Evolutionary conservation across 164 flowering plant genomes (phyloP), one percentile per base, ranked within the genome.

Genomic region (Tinospora cordifolia): DNA sequence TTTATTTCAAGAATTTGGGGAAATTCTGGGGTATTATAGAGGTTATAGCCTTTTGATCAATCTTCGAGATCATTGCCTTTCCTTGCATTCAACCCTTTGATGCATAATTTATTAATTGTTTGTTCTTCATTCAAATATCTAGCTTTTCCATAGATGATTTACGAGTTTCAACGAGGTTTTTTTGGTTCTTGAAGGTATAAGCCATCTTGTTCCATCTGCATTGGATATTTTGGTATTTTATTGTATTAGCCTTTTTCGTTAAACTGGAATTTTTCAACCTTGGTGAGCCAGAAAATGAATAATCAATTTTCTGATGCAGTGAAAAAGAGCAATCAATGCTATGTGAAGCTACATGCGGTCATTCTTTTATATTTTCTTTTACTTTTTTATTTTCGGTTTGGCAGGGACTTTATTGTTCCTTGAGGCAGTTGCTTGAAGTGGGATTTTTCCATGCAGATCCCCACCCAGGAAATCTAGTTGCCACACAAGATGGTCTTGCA

Each of bases 381-480:
- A 24, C 6, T 63, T 4, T 63, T 9, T 75, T 70, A 47, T 19
- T 15, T 75, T 59, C 72, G 22, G 17, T 65, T 68, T 79, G 15
- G 19, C 72, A 93, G 98, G 98, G 98, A 46, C 74, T 93, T 64
- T 85, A 88, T 75, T 88, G 94, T 80, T 93, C 98, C 39, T 81
- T 93, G 80, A 88, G 90, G 78, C 98, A 93, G 69, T 76, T 93
- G 83, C 95, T 93, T 72, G 98, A 93, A 81, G 91, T 87, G 67
- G 98, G 98, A n/a, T 93, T 86, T 80, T 93, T 93, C 79, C 98
- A 93, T 85, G 98, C 98, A 75, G 98, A 93, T 75, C 98, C 98
- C 30, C 98, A 93, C 71, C 98, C 98, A 13, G 98, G 97, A 60
- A 93, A 93, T 74, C 91, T 93, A 67, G 94, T 93, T 75, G 98